phyloP scores from a whole-genome alignment of 805 yeast genomes.

The Yamadazyma takamatsuzukensis region DNA sequence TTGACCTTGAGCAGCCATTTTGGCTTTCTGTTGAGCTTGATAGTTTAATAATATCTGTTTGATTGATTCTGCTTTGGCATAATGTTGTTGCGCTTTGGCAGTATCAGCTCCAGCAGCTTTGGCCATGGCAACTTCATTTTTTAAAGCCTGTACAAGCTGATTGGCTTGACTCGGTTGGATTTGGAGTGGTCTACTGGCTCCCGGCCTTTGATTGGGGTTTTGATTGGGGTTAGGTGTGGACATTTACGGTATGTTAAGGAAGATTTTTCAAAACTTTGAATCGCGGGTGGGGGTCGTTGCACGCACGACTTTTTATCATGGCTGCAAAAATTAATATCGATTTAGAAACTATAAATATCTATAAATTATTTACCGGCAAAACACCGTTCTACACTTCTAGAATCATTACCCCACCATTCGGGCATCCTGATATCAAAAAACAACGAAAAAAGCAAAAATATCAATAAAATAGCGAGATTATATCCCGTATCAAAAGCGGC shows the following conservation, averaged over 20 bases:
- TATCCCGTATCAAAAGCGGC: constrained; percentile 52
- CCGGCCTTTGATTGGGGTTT: too few species aligned
- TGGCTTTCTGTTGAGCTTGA: constrained; percentile 42
- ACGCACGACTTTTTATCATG: too few species aligned
- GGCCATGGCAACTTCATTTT: constrained; percentile 58
- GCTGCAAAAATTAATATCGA: too few species aligned
- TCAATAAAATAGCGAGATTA: constrained; percentile 37
- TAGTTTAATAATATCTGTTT: constrained; percentile 57
- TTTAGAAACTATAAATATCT: too few species aligned
- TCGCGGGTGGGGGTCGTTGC: too few species aligned
- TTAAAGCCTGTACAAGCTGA: constrained; percentile 57
- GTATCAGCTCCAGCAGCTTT: constrained; percentile 57
- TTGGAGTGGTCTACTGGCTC: too few species aligned
- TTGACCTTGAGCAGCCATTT: constrained; percentile 7
- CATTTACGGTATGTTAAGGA: too few species aligned
- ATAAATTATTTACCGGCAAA: constrained; percentile 27
- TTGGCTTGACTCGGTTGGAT: constrained; percentile 52
- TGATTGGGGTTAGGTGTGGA: too few species aligned
- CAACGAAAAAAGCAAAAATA: constrained; percentile 33
- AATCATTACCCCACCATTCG: constrained; percentile 50
- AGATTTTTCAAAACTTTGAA: too few species aligned
- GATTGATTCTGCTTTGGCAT: constrained; percentile 59
- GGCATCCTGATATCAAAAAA: constrained; percentile 27
- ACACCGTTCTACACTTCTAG: constrained; percentile 42
- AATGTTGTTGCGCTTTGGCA: constrained; percentile 59